Conservation (phyloP, 257 asterid species). For the Solanum dulcamara region DNA sequence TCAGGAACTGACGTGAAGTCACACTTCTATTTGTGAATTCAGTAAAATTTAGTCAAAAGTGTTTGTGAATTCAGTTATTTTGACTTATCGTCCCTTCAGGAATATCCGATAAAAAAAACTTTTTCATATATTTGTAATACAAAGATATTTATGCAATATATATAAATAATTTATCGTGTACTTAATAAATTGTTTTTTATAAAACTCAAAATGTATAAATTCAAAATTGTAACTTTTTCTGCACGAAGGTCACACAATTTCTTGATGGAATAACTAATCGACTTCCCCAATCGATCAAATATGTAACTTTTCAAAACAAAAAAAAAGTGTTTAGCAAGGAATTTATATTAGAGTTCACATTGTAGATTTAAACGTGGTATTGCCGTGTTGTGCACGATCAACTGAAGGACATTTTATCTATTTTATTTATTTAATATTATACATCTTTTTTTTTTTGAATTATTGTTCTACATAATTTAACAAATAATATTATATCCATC, state of each 20-base stretch:
- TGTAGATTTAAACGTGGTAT: background rate
- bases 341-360: background rate
- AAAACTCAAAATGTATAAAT: background rate
- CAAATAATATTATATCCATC: background rate
- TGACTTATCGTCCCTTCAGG: too few species aligned
- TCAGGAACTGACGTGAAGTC: too few species aligned
- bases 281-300: background rate
- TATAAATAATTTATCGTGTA: background rate
- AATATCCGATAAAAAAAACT: too few species aligned
- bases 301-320: background rate
- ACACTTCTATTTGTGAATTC: too few species aligned
- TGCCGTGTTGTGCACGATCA: background rate
- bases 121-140: too few species aligned
- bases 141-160: background rate
- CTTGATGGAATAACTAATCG: background rate
- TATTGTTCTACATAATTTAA: background rate
- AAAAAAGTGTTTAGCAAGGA: background rate
- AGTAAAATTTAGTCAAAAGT: too few species aligned
- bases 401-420: background rate
- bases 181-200: accelerated
- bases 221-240: background rate
- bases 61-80: too few species aligned
- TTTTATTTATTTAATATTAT: background rate
- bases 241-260: background rate
- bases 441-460: background rate